Base-by-base conservation (phyloP, 2,329 filamentous ascomycete genomes). In the Clarireedia sp. region DNA sequence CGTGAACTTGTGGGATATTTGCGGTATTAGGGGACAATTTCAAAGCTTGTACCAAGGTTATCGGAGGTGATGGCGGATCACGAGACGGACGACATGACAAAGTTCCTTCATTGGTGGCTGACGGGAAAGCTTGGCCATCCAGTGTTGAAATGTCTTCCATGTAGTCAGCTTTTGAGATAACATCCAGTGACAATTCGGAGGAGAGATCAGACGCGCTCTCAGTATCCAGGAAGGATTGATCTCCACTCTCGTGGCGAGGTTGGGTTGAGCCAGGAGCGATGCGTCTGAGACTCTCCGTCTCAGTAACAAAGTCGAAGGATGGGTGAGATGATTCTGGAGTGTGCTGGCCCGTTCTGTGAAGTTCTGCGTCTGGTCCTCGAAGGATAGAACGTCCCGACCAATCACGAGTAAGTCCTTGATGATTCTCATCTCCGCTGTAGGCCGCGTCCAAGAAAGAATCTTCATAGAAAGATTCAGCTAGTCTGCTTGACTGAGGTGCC, bases 371-470 rank as follows among this genome's bases (percentile, higher is more conserved):
- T 1, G 75, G 72, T 0, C 71, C 78, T 51, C 75, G 73, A 4
- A 83, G 71, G 26, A 83, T 67, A 0, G 82, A 84, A 43, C 72
- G 75, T 40, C 81, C 71, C 9, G 75, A 76, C 81, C 81, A 84
- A 56, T 77, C 74, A 6, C 67, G 69, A 10, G 72, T 72, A 24
- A 66, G 63, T 38, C 68, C 70, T 55, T 70, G 71, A 7, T 65
- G 70, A 1, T 69, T 54, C 21, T 36, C 75, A 59, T 81, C 77
- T 43, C 82, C 78, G 0, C 75, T 77, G 29, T 78, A 67, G 3
- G 79, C 87, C 49, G 87, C 81, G 58, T 92, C 86, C 12, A 95
- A 77, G 7, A 94, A 76, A 3, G 90, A 89, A 36, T 85, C 83
- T 0, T 88, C 91, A 40, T 81, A 85, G 67, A 90, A 90, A 0